Conservation (phyloP, 306 rosid genomes). For the Pueraria montana region DNA sequence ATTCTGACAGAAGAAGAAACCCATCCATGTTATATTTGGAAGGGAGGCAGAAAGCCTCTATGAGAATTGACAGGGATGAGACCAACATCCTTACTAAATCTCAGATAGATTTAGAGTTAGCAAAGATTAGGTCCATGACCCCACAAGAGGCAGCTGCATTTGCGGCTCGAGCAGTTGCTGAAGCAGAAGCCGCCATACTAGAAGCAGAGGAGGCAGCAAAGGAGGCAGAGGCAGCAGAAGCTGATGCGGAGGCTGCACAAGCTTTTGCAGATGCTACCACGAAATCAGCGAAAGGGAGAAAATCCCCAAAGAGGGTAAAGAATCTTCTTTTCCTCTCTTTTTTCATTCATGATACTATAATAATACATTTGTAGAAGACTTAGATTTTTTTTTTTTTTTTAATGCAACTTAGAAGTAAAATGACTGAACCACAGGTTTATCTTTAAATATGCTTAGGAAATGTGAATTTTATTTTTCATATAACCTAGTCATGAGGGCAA, state of each 20-base stretch:
- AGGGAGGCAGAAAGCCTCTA: conserved; percentile 67
- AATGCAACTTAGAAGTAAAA: conserved; percentile 15
- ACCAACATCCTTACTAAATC: conserved; percentile 58
- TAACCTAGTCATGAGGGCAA: conserved; percentile 5
- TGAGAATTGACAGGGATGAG: conserved; percentile 66
- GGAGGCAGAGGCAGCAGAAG: conserved; percentile 97
- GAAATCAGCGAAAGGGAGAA: conserved; percentile 74
- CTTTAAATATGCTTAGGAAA: conserved; percentile 26
- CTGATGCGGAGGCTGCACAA: conserved; percentile 86
- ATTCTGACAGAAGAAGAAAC: conserved; percentile 68
- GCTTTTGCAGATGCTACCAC: conserved; percentile 84
- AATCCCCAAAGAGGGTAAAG: conserved; percentile 76
- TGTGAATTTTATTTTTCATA: conserved; percentile 13
- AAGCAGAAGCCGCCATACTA: conserved; percentile 89
- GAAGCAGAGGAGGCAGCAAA: conserved; percentile 92
- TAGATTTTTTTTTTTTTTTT: conserved; percentile 11
- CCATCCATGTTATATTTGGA: conserved; percentile 57
- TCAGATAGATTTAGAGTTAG: conserved; percentile 82
- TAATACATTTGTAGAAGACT: background rate
- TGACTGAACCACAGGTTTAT: background rate
- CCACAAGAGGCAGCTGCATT: conserved; percentile 78
- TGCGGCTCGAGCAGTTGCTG: conserved; percentile 93
- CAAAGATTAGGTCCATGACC: conserved; percentile 83
- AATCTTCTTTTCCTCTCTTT: background rate
- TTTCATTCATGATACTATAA: background rate